Percentiles rank a stretch among this genome's conserved stretches.
Conservation (phyloP, 768 basidiomycete species). For the Mycena leptocephala region DNA sequence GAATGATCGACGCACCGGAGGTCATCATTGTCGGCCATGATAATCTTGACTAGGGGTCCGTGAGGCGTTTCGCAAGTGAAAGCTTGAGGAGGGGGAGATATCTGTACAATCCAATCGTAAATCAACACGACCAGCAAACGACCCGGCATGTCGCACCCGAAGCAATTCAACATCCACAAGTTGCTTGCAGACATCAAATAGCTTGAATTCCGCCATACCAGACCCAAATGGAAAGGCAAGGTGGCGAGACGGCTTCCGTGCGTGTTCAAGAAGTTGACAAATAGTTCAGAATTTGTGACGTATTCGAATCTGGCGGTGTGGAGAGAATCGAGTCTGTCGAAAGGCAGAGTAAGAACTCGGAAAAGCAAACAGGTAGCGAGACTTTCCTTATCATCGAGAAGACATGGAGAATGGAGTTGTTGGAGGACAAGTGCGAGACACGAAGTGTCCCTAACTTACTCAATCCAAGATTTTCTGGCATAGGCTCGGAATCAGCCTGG, state of each 20-base stretch:
- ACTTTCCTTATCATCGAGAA: not conserved
- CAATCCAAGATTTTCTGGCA: not conserved
- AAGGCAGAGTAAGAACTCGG: too few relatives aligned
- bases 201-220: not conserved
- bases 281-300: not conserved
- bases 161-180: not conserved
- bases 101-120: not conserved
- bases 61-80: not conserved
- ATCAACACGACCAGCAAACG: not conserved
- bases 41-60: not conserved
- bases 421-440: not conserved
- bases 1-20: not conserved
- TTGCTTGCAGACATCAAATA: not conserved
- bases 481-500: not conserved
- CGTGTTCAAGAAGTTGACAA: not conserved
- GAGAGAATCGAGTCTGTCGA: not conserved
- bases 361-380: not conserved
- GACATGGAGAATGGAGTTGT: not conserved
- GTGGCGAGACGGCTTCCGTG: not conserved
- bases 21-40: not conserved
- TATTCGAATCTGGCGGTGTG: not conserved
- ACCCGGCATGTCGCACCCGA: not conserved
- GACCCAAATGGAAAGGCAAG: not conserved
- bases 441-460: not conserved
- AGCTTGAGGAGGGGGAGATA: not conserved